Evolutionary conservation across 2,329 filamentous ascomycete genomes (phyloP).

Genomic region (Onygenales sp.): DNA sequence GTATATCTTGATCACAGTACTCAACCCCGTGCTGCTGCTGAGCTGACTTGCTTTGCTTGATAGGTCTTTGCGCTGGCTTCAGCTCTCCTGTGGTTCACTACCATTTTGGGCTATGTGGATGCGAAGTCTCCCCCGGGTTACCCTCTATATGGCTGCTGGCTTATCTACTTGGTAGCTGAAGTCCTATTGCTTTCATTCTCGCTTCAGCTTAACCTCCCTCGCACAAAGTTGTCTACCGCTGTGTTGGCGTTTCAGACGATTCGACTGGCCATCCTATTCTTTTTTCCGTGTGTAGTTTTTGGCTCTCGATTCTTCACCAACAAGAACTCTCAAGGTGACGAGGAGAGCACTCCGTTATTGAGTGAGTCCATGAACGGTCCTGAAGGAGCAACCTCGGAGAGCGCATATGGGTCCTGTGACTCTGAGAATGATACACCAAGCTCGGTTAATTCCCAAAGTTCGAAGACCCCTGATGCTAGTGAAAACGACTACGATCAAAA

Average conservation of each 20-base stretch:
- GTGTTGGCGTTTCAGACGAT: slow-evolving; percentile 8
- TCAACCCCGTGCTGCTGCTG: not conserved
- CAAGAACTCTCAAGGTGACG: slow-evolving; percentile 8
- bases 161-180: slow-evolving; percentile 50
- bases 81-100: slow-evolving; percentile 53
- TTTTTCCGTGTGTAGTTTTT: slow-evolving; percentile 11
- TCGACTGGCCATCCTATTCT: slow-evolving; percentile 11
- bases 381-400: slow-evolving; percentile 17
- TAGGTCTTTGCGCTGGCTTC: slow-evolving; percentile 52
- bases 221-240: slow-evolving; percentile 14
- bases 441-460: not conserved
- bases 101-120: slow-evolving; percentile 47
- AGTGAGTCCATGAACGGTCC: slow-evolving; percentile 1
- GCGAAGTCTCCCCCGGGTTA: slow-evolving; percentile 48
- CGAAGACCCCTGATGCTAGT: not conserved
- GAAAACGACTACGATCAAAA: not conserved
- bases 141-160: slow-evolving; percentile 55
- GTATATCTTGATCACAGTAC: slow-evolving; percentile 2
- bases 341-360: slow-evolving; percentile 16
- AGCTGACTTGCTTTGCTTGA: not conserved
- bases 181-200: slow-evolving; percentile 35
- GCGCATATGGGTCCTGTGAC: slow-evolving; percentile 19
- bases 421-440: slow-evolving; percentile 1
- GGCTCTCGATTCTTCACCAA: slow-evolving; percentile 3
- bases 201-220: slow-evolving; percentile 17